Conservation (phyloP, 345 rosid species). For the Gossypium longicalyx region DNA sequence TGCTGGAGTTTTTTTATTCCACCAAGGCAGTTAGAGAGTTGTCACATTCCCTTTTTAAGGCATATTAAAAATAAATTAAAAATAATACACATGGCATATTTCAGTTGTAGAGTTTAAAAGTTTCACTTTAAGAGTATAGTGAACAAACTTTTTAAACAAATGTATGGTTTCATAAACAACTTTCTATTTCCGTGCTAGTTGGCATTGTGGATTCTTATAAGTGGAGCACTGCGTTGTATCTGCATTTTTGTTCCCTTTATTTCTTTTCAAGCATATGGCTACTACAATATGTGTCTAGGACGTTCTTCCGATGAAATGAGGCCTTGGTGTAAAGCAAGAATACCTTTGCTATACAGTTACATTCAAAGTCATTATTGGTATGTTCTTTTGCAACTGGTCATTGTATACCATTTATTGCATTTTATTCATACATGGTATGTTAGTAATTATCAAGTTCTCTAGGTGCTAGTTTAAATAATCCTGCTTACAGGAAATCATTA, state of each 20-base stretch:
- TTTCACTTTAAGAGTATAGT: background rate
- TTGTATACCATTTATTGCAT: slow-evolving; percentile 12
- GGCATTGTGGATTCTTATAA: slow-evolving; percentile 48
- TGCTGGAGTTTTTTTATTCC: background rate
- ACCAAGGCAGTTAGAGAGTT: background rate
- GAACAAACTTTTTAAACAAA: background rate
- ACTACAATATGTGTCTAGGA: slow-evolving; percentile 64
- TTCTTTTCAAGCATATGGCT: slow-evolving; percentile 81
- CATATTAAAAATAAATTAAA: background rate
- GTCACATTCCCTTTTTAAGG: background rate
- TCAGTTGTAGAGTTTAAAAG: background rate
- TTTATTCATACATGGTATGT: background rate
- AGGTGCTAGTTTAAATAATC: background rate
- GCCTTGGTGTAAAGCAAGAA: slow-evolving; percentile 83
- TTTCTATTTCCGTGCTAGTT: slow-evolving; percentile 40
- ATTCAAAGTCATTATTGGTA: slow-evolving; percentile 93
- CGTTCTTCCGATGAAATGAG: slow-evolving; percentile 44
- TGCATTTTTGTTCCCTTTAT: slow-evolving; percentile 68
- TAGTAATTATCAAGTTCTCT: background rate
- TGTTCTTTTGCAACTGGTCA: slow-evolving; percentile 10
- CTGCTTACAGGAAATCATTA: background rate
- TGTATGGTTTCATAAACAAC: slow-evolving; percentile 2
- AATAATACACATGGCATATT: background rate
- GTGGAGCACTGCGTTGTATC: slow-evolving; percentile 54
- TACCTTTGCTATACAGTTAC: slow-evolving; percentile 76